Conservation (phyloP, 768 basidiomycete genomes). For the Sarcodon sp. region DNA sequence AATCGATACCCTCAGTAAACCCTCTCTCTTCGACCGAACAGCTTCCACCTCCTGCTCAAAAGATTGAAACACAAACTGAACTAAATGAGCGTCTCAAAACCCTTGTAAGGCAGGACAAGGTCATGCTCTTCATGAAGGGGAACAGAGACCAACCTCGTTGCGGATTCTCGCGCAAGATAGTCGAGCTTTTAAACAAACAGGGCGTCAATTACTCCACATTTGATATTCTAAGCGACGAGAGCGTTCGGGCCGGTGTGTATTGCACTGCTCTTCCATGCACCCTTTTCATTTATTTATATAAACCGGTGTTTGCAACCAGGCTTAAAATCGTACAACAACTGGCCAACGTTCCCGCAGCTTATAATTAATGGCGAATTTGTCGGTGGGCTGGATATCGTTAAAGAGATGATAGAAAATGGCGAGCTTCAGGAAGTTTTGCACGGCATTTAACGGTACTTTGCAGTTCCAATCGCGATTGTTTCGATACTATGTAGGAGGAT, state of each 20-base stretch:
- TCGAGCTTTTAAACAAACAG: conserved; percentile 34
- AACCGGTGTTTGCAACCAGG: conserved; percentile 14
- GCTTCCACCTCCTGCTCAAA: background rate
- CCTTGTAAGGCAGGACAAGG: conserved; percentile 63
- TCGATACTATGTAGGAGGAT: no score
- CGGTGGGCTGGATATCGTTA: conserved; percentile 88
- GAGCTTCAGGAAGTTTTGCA: conserved; percentile 47
- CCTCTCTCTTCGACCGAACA: conserved; percentile 39
- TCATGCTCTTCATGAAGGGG: conserved; percentile 60
- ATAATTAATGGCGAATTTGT: conserved; percentile 86
- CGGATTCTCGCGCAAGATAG: conserved; percentile 47
- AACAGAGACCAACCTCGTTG: conserved; percentile 46
- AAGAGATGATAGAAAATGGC: conserved; percentile 75
- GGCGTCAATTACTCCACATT: conserved; percentile 40
- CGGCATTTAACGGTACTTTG: background rate
- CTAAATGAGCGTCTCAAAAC: conserved; percentile 46
- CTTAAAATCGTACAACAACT: conserved; percentile 48
- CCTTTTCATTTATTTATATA: conserved; percentile 4
- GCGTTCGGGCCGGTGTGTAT: conserved; percentile 30
- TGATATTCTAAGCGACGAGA: conserved; percentile 46
- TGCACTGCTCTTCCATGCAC: background rate
- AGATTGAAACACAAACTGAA: conserved; percentile 48
- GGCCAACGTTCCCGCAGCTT: conserved; percentile 53
- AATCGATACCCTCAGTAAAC: conserved; percentile 13
- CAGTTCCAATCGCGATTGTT: background rate